These are phyloP conservation scores for Phytophthora ramorum DNA, from an alignment of 352 stramenopile genomes.

Conservation along the genomic window DNA sequence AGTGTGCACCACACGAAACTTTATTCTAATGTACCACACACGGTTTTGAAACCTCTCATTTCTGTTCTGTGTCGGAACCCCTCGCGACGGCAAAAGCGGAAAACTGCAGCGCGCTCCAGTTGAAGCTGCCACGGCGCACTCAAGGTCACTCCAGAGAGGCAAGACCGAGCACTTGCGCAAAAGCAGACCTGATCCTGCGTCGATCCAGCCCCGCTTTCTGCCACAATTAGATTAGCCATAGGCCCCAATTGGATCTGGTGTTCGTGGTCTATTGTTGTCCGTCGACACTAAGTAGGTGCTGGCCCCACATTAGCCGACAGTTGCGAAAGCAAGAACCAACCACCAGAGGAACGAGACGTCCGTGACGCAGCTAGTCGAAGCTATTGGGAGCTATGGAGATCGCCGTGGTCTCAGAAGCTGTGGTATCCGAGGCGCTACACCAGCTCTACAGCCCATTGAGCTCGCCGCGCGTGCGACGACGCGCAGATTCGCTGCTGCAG, in stretches of 20 bases:
- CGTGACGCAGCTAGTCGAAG: not conserved
- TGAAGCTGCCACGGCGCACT: slow-evolving; percentile 5
- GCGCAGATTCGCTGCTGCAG: slow-evolving; percentile 77
- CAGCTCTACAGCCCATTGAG: slow-evolving; percentile 79
- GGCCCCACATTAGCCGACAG: not conserved
- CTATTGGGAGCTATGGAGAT: slow-evolving; percentile 49
- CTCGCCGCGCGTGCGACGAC: slow-evolving; percentile 68
- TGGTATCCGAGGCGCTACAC: slow-evolving; percentile 67
- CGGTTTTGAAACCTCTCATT: slow-evolving; percentile 2
- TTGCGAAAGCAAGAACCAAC: slow-evolving; percentile 21
- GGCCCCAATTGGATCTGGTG: not conserved
- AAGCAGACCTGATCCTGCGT: too few species aligned
- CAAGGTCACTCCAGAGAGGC: too few species aligned
- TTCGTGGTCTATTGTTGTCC: slow-evolving; percentile 30
- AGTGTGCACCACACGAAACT: not conserved
- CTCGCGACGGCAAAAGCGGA: not conserved
- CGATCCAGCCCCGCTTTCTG: too few species aligned
- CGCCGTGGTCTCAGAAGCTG: slow-evolving; percentile 36
- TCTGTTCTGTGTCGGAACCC: slow-evolving; percentile 8
- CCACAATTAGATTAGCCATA: too few species aligned
- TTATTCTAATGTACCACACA: not conserved
- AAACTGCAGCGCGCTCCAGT: slow-evolving; percentile 1
- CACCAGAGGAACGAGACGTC: not conserved
- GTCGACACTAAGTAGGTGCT: not conserved
- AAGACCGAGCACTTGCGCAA: too few species aligned